These are phyloP conservation scores for Gymnopilus junonius DNA, from an alignment of 768 basidiomycete genomes.

Conservation along the genomic window DNA sequence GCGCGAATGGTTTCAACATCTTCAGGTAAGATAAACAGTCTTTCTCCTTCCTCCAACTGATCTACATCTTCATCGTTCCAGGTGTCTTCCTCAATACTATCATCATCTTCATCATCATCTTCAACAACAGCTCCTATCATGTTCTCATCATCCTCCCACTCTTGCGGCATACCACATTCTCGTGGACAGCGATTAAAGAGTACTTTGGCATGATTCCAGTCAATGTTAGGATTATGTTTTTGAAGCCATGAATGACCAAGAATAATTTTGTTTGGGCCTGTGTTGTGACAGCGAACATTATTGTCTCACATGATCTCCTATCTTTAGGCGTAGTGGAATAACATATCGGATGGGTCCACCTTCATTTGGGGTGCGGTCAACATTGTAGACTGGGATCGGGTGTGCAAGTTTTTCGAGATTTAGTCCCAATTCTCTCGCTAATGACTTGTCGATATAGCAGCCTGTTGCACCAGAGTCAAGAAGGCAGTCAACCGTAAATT, in stretches of 20 bases:
- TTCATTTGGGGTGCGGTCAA: too few species aligned
- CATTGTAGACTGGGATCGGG: too few species aligned
- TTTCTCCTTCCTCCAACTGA: constrained; percentile 9
- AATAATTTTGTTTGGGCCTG: too few species aligned
- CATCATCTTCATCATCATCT: not conserved
- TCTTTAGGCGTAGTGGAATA: too few species aligned
- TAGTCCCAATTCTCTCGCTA: too few species aligned
- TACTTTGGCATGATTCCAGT: constrained; percentile 18
- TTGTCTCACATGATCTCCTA: too few species aligned
- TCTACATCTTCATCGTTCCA: constrained; percentile 8
- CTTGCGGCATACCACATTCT: constrained; percentile 1
- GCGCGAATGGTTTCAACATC: not conserved
- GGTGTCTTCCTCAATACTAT: not conserved
- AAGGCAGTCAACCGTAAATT: not conserved
- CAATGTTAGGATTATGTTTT: constrained; percentile 24
- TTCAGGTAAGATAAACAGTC: constrained; percentile 11
- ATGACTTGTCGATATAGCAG: too few species aligned
- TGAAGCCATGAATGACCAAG: constrained; percentile 19
- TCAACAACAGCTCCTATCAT: not conserved
- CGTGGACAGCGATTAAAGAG: constrained; percentile 14
- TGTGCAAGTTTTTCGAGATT: too few species aligned
- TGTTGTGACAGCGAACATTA: too few species aligned
- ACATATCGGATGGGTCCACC: too few species aligned
- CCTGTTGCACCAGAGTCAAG: too few species aligned
- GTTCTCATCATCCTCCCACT: not conserved